Evolutionary conservation across 371 early-diverging fungal species (phyloP).

Genomic region (Mortierella sp.): DNA sequence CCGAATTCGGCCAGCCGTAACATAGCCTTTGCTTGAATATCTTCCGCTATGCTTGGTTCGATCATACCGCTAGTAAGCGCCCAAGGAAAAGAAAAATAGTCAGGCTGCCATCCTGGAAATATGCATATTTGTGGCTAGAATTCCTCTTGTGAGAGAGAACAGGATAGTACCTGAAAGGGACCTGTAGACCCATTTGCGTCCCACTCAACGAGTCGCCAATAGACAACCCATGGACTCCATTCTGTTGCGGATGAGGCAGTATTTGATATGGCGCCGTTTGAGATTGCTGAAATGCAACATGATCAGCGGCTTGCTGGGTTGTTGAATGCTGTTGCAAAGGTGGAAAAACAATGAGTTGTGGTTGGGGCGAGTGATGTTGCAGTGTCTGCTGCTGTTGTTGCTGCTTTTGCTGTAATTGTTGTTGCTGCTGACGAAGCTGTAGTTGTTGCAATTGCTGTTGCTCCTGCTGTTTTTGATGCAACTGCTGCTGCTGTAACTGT

Average conservation of each 20-base stretch:
- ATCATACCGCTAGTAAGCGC: neutral
- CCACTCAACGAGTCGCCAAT: neutral
- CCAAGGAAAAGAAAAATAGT: neutral
- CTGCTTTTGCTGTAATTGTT: neutral
- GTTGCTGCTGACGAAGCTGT: conserved; percentile 12
- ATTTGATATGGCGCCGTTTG: neutral
- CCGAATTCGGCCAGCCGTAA: conserved; percentile 33
- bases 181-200: neutral
- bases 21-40: conserved; percentile 25
- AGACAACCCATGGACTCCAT: neutral
- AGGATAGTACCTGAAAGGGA: neutral
- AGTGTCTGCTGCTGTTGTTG: conserved; percentile 1
- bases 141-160: neutral
- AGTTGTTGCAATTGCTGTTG: conserved; percentile 11
- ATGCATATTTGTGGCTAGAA: too few species aligned
- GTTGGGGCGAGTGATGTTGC: neutral
- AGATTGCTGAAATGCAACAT: neutral
- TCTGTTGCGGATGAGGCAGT: conserved; percentile 9
- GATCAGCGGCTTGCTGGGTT: neutral
- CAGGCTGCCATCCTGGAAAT: neutral
- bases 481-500: neutral
- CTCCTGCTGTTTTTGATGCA: neutral
- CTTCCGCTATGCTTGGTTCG: conserved; percentile 18
- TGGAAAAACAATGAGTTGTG: neutral
- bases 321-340: neutral